Percentiles rank a stretch among this genome's conserved stretches.
Evolutionary conservation across 305 asterid genomes (phyloP).

Genomic region (Fraxinus latifolia): DNA sequence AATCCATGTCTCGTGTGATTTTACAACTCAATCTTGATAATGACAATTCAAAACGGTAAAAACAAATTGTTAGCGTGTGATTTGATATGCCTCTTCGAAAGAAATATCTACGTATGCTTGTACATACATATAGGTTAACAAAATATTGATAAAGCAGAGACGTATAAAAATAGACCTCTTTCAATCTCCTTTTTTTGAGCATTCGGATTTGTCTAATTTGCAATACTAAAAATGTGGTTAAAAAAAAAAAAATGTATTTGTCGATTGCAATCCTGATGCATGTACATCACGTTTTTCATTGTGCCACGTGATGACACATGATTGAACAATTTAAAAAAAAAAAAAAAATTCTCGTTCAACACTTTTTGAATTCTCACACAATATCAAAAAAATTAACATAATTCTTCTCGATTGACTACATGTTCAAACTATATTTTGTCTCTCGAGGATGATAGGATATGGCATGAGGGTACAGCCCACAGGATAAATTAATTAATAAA

Average conservation of each 20-base stretch:
- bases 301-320: too few species aligned
- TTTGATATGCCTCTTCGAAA: background rate
- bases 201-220: background rate
- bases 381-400: too few species aligned
- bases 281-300: too few species aligned
- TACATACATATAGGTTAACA: background rate
- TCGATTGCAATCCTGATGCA: too few species aligned
- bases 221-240: background rate
- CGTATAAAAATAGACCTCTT: background rate
- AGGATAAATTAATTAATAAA: constrained; percentile 15
- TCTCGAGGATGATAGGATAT: background rate
- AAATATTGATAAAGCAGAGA: background rate
- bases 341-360: too few species aligned
- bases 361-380: too few species aligned
- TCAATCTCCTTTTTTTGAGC: constrained; percentile 1
- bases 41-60: background rate
- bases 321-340: too few species aligned
- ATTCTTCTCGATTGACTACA: constrained; percentile 5
- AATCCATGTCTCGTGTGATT: background rate
- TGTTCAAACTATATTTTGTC: constrained; percentile 45
- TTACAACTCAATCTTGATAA: background rate
- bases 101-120: background rate
- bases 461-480: constrained; percentile 29
- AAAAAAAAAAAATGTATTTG: too few species aligned
- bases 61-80: background rate